A percentile compares a stretch with the other conserved stretches of the same genome.
phyloP scores from a whole-genome alignment of 2,329 filamentous ascomycete genomes.

The Penicillium janthinellum region DNA sequence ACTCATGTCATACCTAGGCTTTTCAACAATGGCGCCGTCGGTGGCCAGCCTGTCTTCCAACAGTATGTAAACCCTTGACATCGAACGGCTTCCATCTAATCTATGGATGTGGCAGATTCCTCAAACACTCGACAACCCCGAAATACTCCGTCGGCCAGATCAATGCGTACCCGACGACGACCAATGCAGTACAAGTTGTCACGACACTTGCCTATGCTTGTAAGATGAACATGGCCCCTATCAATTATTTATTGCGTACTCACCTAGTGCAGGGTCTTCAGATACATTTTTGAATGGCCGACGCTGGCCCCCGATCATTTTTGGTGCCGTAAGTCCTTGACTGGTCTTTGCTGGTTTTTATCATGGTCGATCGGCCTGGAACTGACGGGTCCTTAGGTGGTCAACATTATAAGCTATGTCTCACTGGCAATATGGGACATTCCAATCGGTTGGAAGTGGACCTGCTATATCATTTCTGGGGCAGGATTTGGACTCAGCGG shows the following conservation, averaged over 20 bases:
- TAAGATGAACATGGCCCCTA: slow-evolving; percentile 14
- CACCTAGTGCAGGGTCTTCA: slow-evolving; percentile 53
- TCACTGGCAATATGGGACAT: slow-evolving; percentile 55
- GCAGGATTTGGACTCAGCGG: slow-evolving; percentile 52
- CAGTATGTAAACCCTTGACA: slow-evolving; percentile 32
- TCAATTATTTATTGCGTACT: background rate
- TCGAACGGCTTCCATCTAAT: background rate
- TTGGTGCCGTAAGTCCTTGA: slow-evolving; percentile 56
- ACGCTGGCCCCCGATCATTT: slow-evolving; percentile 66
- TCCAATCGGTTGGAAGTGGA: slow-evolving; percentile 62
- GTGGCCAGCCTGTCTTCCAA: slow-evolving; percentile 59
- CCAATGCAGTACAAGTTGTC: slow-evolving; percentile 57
- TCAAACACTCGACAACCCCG: slow-evolving; percentile 42
- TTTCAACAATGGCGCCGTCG: slow-evolving; percentile 63
- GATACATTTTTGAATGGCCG: slow-evolving; percentile 61
- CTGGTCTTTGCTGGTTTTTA: background rate
- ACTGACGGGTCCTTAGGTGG: slow-evolving; percentile 16
- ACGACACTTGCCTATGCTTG: slow-evolving; percentile 65
- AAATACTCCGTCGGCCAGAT: slow-evolving; percentile 51
- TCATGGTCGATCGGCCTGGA: background rate
- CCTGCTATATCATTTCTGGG: slow-evolving; percentile 60
- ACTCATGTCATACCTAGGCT: slow-evolving; percentile 35
- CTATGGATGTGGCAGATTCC: slow-evolving; percentile 15
- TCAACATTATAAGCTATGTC: slow-evolving; percentile 49
- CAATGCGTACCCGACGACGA: slow-evolving; percentile 62